Evolutionary conservation across 2,329 filamentous ascomycete species (phyloP).

Genomic region (Fusarium pseudonygamai): DNA sequence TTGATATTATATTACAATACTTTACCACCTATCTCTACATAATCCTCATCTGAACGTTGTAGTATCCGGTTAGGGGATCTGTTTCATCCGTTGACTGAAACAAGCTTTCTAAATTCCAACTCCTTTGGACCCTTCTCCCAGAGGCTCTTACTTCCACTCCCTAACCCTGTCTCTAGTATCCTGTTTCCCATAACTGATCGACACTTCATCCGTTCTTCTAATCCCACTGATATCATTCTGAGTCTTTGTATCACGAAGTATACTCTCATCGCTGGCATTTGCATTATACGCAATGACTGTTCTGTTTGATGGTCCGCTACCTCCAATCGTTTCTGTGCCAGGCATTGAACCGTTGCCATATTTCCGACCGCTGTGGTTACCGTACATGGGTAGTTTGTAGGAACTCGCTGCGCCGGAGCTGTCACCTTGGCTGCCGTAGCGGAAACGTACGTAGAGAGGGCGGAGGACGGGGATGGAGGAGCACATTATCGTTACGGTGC

Average conservation of each 20-base stretch:
- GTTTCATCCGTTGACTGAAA: background rate
- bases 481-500: conserved; percentile 28
- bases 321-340: background rate
- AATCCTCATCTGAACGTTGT: background rate
- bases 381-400: conserved; percentile 21
- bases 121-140: rapidly evolving
- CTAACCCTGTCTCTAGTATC: background rate
- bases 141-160: background rate
- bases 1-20: too few relatives aligned
- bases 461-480: conserved; percentile 23
- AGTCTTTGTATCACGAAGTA: conserved; percentile 10
- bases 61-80: background rate
- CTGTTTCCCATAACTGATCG: background rate
- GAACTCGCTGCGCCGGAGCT: background rate
- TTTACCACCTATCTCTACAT: rapidly evolving
- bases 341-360: background rate
- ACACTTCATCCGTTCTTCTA: conserved; percentile 19
- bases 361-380: conserved; percentile 10
- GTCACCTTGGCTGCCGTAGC: conserved; percentile 21
- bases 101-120: background rate
- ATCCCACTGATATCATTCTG: conserved; percentile 7
- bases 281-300: background rate
- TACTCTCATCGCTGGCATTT: conserved; percentile 28
- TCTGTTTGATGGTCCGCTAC: background rate
- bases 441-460: conserved; percentile 18